A percentile compares a stretch with the other conserved stretches of the same genome.
phyloP scores from a whole-genome alignment of 805 yeast genomes.

The Phaffomyces antillensis region DNA sequence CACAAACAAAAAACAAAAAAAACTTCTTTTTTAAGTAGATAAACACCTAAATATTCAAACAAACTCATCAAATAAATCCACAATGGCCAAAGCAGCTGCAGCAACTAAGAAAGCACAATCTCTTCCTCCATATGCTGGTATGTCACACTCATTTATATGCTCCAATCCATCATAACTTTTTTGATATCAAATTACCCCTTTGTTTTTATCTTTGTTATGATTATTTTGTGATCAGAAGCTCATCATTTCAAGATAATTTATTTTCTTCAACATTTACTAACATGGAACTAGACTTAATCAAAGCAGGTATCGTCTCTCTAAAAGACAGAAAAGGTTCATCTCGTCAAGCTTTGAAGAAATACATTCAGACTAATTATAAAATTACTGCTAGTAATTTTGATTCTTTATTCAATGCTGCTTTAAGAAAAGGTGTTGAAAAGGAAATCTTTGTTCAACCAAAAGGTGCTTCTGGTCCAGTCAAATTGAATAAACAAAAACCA shows the following conservation, averaged over 20 bases:
- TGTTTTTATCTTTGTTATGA: not conserved
- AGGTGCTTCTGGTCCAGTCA: conserved; percentile 85
- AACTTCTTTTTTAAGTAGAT: no score
- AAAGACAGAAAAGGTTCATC: conserved; percentile 79
- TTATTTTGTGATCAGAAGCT: no score
- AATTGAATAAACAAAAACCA: conserved; percentile 34
- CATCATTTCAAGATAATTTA: no score
- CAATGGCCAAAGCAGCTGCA: conserved; percentile 20
- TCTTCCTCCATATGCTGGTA: conserved; percentile 24
- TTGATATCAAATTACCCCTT: not conserved
- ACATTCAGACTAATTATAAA: conserved; percentile 57
- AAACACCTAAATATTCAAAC: not conserved
- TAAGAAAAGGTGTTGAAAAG: conserved; percentile 73
- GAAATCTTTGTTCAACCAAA: conserved; percentile 79
- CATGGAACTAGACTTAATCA: conserved; percentile 24
- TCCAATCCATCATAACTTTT: no score
- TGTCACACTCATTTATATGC: not conserved
- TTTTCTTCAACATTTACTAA: conserved; percentile 4
- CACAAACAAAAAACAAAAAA: not conserved
- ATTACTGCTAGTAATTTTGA: conserved; percentile 62
- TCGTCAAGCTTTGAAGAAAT: conserved; percentile 85
- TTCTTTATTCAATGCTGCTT: conserved; percentile 65
- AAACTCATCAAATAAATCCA: not conserved
- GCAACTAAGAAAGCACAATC: conserved; percentile 18
- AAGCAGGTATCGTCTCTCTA: conserved; percentile 58